phyloP scores from a whole-genome alignment of 257 asterid species.

The Solanum neorickii region DNA sequence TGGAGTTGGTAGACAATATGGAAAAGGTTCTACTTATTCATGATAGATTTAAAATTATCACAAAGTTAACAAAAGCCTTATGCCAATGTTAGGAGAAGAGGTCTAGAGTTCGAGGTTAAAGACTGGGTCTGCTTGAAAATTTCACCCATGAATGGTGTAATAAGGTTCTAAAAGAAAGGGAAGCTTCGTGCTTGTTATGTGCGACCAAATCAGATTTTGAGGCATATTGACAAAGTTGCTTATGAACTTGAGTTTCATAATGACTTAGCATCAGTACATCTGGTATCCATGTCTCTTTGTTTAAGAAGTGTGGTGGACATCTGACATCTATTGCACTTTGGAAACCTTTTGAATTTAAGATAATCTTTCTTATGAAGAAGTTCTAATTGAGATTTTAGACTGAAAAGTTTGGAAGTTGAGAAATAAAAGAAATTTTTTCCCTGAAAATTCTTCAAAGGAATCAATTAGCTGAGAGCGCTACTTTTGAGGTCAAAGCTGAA shows the following conservation, averaged over 20 bases:
- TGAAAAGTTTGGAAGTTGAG: background rate
- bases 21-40: background rate
- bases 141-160: background rate
- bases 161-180: background rate
- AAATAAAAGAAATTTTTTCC: background rate
- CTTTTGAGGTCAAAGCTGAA: background rate
- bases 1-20: background rate
- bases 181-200: background rate
- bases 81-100: background rate
- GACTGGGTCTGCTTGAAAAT: background rate
- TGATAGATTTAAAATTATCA: background rate
- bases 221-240: background rate
- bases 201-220: background rate
- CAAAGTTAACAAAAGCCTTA: background rate
- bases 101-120: background rate
- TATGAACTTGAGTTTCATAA: background rate
- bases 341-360: background rate
- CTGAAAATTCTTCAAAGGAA: background rate
- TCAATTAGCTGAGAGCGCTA: background rate
- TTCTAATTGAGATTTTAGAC: background rate
- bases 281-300: background rate
- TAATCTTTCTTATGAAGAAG: too few relatives aligned
- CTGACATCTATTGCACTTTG: background rate
- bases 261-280: background rate
- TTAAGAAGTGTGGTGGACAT: too few relatives aligned